phyloP scores from a whole-genome alignment of 306 rosid species.

The Castanea sativa region DNA sequence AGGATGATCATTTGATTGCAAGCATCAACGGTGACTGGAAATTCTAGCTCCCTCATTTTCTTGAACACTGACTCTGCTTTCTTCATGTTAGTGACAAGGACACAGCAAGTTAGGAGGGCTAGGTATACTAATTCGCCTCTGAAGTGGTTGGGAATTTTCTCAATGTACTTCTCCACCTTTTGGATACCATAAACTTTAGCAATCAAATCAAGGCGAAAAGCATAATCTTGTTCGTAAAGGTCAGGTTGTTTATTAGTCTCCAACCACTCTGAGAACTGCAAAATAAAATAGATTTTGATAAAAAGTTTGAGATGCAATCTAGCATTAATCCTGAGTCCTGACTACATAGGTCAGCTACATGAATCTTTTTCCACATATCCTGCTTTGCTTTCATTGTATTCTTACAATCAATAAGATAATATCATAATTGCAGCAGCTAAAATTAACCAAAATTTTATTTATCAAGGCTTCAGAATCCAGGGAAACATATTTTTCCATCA shows the following conservation, averaged over 20 bases:
- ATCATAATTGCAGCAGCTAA: no score
- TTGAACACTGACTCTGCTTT: constrained; percentile 23
- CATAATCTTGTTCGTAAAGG: constrained; percentile 2
- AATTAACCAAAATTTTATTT: no score
- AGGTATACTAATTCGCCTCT: constrained; percentile 5
- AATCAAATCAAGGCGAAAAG: constrained; percentile 20
- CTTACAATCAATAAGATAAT: background rate
- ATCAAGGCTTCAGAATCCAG: no score
- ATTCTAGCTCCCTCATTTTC: constrained; percentile 4
- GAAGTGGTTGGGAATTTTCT: background rate
- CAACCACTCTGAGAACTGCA: constrained; percentile 21
- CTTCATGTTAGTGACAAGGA: background rate
- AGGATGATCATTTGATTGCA: constrained; percentile 28
- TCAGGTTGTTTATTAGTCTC: background rate
- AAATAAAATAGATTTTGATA: background rate
- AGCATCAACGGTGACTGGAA: constrained; percentile 8
- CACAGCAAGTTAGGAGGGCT: constrained; percentile 12
- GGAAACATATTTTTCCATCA: no score
- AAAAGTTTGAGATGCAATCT: background rate
- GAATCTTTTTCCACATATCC: background rate
- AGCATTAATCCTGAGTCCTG: background rate
- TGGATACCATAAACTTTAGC: constrained; percentile 8
- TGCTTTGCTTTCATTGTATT: background rate
- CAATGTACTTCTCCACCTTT: constrained; percentile 13
- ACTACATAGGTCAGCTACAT: background rate